Conservation (phyloP, 1,284 basidiomycete species). For the Leccinum angustisporum region DNA sequence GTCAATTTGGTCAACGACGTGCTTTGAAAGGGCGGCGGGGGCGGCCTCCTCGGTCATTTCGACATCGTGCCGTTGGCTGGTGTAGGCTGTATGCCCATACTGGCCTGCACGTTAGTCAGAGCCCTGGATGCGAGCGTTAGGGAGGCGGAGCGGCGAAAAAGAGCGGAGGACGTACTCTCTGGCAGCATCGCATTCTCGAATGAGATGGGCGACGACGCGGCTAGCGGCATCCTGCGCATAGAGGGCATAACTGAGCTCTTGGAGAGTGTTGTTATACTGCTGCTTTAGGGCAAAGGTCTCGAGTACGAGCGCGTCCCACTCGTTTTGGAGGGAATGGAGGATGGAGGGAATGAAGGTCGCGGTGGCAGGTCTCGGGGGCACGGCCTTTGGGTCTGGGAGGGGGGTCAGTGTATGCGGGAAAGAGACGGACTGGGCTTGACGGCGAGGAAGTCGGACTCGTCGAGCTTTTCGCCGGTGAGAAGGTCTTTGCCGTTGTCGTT, state of each 20-base stretch:
- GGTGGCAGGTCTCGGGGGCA: slow-evolving; percentile 85
- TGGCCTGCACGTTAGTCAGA: slow-evolving; percentile 85
- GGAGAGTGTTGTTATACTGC: slow-evolving; percentile 83
- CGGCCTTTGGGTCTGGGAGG: slow-evolving; percentile 71
- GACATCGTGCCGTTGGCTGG: slow-evolving; percentile 46
- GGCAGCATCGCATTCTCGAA: slow-evolving; percentile 95
- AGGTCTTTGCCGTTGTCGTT: slow-evolving; percentile 95
- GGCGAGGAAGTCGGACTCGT: slow-evolving; percentile 86
- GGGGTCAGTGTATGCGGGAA: slow-evolving; percentile 11
- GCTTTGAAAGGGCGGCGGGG: slow-evolving; percentile 66
- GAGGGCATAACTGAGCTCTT: slow-evolving; percentile 94
- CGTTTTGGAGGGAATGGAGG: slow-evolving; percentile 90
- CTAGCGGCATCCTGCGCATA: slow-evolving; percentile 97
- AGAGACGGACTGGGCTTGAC: slow-evolving; percentile 88
- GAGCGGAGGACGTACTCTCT: slow-evolving; percentile 71
- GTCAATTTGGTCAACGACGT: slow-evolving; percentile 75
- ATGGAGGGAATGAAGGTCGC: slow-evolving; percentile 93
- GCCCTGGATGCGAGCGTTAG: slow-evolving; percentile 54
- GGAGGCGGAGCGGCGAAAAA: slow-evolving; percentile 2
- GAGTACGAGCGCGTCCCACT: slow-evolving; percentile 93
- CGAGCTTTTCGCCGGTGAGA: slow-evolving; percentile 89
- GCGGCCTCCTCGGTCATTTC: slow-evolving; percentile 38
- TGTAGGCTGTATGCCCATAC: slow-evolving; percentile 72
- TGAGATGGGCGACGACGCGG: slow-evolving; percentile 91
- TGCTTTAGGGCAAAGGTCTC: slow-evolving; percentile 87